A percentile compares a stretch with the other conserved stretches of the same genome.
phyloP scores from a whole-genome alignment of 2,329 filamentous ascomycete species.

The Aspergillus proliferans region DNA sequence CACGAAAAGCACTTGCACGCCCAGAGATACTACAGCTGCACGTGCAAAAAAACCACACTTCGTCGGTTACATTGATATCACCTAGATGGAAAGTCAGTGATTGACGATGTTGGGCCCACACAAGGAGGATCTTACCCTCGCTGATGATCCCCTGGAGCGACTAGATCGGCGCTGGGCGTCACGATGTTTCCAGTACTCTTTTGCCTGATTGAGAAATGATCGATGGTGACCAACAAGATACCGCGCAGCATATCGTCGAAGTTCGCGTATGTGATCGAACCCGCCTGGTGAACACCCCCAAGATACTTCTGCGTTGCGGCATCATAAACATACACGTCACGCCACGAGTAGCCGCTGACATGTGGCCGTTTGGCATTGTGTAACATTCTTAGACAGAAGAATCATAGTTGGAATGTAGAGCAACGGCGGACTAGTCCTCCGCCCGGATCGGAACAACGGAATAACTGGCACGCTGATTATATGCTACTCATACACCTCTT shows the following conservation, averaged over 20 bases:
- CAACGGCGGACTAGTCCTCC: background rate
- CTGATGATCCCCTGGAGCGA: too few species aligned
- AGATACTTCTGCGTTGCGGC: background rate
- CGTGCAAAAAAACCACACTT: too few species aligned
- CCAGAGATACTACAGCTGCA: too few species aligned
- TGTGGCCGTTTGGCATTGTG: background rate
- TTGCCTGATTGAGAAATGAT: background rate
- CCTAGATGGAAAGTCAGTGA: too few species aligned
- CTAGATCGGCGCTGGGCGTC: background rate
- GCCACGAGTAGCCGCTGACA: background rate
- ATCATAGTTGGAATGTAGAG: background rate
- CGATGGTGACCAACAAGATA: background rate
- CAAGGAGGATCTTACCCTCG: too few species aligned
- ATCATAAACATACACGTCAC: background rate
- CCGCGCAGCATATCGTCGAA: background rate
- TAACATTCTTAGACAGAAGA: background rate
- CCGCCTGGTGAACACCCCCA: background rate
- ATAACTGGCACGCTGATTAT: background rate
- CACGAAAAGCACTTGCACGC: background rate
- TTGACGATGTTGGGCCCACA: too few species aligned
- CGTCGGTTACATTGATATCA: too few species aligned
- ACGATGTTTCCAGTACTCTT: background rate
- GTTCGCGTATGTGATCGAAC: background rate
- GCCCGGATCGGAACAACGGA: background rate
- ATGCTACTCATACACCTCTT: background rate